Evolutionary conservation across 805 yeast species (phyloP).

Genomic region (Suhomyces pyralidae): DNA sequence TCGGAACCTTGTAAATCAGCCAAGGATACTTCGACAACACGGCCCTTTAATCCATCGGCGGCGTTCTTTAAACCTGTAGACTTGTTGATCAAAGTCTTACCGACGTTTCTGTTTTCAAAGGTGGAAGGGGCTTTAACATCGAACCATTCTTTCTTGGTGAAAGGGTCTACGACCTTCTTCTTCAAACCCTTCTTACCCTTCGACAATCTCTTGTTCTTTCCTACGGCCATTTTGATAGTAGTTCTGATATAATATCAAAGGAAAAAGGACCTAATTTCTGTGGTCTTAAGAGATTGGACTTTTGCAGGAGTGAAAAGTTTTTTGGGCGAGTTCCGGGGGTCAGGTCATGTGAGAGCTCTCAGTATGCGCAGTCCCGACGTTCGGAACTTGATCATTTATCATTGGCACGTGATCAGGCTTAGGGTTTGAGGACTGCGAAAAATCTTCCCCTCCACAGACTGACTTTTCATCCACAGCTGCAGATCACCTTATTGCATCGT

Average conservation of each 20-base stretch:
- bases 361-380: background rate
- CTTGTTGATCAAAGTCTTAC: slow-evolving; percentile 97
- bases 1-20: slow-evolving; percentile 99
- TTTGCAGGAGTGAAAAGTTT: slow-evolving; percentile 2
- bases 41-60: slow-evolving; percentile 96
- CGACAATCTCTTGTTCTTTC: slow-evolving; percentile 86
- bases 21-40: slow-evolving; percentile 91
- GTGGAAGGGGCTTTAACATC: slow-evolving; percentile 98
- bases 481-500: background rate
- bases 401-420: background rate
- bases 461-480: background rate
- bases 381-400: background rate
- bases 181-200: slow-evolving; percentile 94
- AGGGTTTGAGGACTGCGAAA: slow-evolving; percentile 3
- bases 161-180: slow-evolving; percentile 99
- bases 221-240: slow-evolving; percentile 27
- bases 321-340: background rate
- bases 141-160: slow-evolving; percentile 99
- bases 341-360: background rate
- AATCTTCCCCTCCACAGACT: background rate
- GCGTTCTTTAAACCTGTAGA: slow-evolving; percentile 98
- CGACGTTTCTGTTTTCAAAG: slow-evolving; percentile 97
- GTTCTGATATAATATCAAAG: background rate
- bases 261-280: background rate
- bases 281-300: background rate